phyloP scores from a whole-genome alignment of 208 protist genomes.

The Leishmania gerbilli region DNA sequence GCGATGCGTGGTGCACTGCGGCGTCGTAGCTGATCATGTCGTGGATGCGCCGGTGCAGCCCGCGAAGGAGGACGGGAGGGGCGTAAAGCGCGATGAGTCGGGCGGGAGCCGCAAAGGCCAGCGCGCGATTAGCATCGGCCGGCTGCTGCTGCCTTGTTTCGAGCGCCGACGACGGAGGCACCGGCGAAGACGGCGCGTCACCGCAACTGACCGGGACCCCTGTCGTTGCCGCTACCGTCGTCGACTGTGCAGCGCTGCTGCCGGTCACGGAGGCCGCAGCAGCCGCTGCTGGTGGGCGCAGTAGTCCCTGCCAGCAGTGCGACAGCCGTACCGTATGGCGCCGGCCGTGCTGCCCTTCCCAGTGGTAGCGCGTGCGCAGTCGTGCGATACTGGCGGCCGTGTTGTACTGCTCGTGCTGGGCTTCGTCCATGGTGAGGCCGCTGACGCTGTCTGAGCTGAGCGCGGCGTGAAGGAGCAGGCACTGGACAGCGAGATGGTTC shows the following conservation, averaged over 20 bases:
- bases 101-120: constrained; percentile 16
- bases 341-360: background rate
- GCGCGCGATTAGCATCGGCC: no score
- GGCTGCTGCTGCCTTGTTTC: background rate
- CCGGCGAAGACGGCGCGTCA: background rate
- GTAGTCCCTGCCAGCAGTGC: background rate
- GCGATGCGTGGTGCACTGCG: constrained; percentile 39
- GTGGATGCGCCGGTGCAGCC: constrained; percentile 17
- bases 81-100: constrained; percentile 42
- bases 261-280: background rate
- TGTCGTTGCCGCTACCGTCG: background rate
- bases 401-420: background rate
- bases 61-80: constrained; percentile 30
- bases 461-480: constrained; percentile 52
- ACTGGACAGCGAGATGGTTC: constrained; percentile 72
- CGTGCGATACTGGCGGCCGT: background rate
- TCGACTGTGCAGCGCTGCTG: background rate
- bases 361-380: constrained; percentile 1
- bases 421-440: background rate
- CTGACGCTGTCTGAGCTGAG: constrained; percentile 21
- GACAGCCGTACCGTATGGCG: background rate
- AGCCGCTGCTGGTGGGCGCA: background rate
- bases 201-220: background rate
- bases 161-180: background rate
- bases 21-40: constrained; percentile 65